Conservation (phyloP, 179 eudicot species). For the Drosera spatulata region DNA sequence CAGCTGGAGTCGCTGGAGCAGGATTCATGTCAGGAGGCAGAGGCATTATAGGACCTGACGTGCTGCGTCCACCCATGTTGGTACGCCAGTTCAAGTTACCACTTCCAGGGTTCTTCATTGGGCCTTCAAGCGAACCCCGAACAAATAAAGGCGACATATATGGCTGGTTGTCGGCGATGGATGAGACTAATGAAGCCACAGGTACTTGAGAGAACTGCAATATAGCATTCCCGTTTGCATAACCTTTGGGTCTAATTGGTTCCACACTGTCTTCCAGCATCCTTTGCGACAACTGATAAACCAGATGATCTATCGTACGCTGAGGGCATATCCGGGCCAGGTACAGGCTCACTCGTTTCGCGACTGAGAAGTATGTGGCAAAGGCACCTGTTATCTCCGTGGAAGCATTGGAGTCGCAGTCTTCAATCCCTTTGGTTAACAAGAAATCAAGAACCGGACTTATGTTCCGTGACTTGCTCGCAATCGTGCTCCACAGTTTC, state of each 20-base stretch:
- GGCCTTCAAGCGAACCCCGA: constrained; percentile 94
- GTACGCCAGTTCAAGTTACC: constrained; percentile 97
- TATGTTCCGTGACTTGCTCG: constrained; percentile 87
- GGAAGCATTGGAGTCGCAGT: constrained; percentile 96
- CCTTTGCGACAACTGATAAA: constrained; percentile 83
- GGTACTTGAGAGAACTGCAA: constrained; percentile 95
- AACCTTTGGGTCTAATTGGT: constrained; percentile 69
- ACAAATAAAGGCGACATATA: constrained; percentile 99
- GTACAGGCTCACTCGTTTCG: constrained; percentile 92
- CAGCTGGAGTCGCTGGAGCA: constrained; percentile 67
- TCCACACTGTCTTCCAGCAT: constrained; percentile 93
- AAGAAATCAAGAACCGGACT: constrained; percentile 92
- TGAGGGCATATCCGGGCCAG: constrained; percentile 97
- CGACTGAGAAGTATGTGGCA: constrained; percentile 95
- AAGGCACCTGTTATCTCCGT: constrained; percentile 99
- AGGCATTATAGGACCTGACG: constrained; percentile 90
- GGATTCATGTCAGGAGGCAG: constrained; percentile 87
- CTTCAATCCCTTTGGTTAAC: constrained; percentile 97
- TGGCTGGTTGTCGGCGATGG: constrained; percentile 79
- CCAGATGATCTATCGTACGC: constrained; percentile 90
- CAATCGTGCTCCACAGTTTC: constrained; percentile 99
- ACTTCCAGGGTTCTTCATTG: constrained; percentile 62
- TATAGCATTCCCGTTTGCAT: constrained; percentile 43
- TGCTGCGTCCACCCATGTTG: constrained; percentile 83
- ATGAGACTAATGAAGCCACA: constrained; percentile 49